Conservation (phyloP, 371 early-diverging fungal genomes). For the Mortierella sp. region DNA sequence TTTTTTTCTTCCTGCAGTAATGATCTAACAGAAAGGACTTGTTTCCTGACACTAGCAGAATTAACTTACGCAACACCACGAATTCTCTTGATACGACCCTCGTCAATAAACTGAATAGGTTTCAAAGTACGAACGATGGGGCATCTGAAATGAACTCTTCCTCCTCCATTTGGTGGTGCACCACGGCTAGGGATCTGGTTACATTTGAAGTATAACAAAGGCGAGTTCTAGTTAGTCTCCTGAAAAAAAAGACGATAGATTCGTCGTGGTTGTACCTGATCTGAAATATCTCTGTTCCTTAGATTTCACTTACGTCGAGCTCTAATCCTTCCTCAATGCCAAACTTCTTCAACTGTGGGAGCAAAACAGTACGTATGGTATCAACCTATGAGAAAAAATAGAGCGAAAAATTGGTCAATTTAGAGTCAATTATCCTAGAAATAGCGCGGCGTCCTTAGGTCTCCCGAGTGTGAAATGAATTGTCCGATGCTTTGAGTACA, state of each 20-base stretch:
- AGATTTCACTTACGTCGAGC: conserved; percentile 69
- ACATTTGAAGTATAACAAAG: background rate
- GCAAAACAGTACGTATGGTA: conserved; percentile 89
- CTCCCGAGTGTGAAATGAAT: background rate
- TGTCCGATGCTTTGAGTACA: too few species aligned
- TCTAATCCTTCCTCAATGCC: conserved; percentile 88
- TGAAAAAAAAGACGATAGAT: background rate
- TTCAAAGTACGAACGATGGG: conserved; percentile 85
- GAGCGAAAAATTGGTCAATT: background rate
- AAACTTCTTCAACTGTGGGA: conserved; percentile 87
- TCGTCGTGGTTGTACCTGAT: too few species aligned
- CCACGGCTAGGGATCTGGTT: conserved; percentile 89
- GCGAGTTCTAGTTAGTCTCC: too few species aligned
- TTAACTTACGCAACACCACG: conserved; percentile 92
- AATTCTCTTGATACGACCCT: conserved; percentile 91
- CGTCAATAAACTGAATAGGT: conserved; percentile 85
- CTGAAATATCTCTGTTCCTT: too few species aligned
- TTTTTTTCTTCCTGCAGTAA: too few species aligned
- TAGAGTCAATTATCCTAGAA: background rate
- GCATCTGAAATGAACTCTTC: conserved; percentile 90
- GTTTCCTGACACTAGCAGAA: background rate
- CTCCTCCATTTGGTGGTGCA: conserved; percentile 96
- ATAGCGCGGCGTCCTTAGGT: background rate
- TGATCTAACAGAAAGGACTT: too few species aligned
- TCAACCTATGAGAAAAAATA: conserved; percentile 75